Percentiles rank a stretch among this genome's conserved stretches.
Evolutionary conservation across 805 yeast species (phyloP).

Genomic region (Yarrowia hollandica): DNA sequence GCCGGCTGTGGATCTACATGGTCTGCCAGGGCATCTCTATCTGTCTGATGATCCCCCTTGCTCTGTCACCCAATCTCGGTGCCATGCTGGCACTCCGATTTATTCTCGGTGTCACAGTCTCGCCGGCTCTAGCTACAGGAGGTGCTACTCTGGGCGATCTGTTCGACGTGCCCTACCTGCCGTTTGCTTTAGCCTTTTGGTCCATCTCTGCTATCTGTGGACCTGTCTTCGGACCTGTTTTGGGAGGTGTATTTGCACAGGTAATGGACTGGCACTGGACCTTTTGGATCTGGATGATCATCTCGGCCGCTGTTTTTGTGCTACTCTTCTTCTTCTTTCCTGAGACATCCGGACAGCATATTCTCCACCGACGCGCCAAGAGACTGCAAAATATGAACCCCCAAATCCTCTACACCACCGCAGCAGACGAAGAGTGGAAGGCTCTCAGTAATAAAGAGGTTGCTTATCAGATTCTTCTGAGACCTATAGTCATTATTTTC

Average conservation of each 20-base stretch:
- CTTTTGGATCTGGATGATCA: constrained; percentile 48
- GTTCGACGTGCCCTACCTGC: constrained; percentile 45
- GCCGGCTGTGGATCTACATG: constrained; percentile 54
- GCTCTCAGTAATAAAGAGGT: constrained; percentile 30
- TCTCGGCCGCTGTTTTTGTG: constrained; percentile 41
- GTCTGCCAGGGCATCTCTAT: constrained; percentile 49
- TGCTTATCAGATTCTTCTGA: constrained; percentile 31
- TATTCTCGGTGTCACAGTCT: constrained; percentile 72
- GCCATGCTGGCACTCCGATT: constrained; percentile 56
- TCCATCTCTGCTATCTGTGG: constrained; percentile 54
- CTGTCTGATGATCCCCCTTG: constrained; percentile 56
- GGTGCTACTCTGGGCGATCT: constrained; percentile 63
- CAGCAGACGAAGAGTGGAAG: constrained; percentile 48
- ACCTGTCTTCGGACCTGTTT: constrained; percentile 55
- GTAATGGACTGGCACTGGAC: constrained; percentile 56
- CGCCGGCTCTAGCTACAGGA: constrained; percentile 84
- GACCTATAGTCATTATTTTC: constrained; percentile 49
- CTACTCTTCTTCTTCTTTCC: constrained; percentile 50
- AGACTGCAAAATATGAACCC: constrained; percentile 49
- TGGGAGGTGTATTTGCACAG: constrained; percentile 53
- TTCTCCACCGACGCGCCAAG: constrained; percentile 51
- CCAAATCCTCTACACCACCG: constrained; percentile 49
- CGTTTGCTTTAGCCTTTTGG: constrained; percentile 55
- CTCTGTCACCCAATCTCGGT: constrained; percentile 51
- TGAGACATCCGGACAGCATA: constrained; percentile 51